Conservation (phyloP, 2,329 filamentous ascomycete species). For the Alternaria tenuissima region DNA sequence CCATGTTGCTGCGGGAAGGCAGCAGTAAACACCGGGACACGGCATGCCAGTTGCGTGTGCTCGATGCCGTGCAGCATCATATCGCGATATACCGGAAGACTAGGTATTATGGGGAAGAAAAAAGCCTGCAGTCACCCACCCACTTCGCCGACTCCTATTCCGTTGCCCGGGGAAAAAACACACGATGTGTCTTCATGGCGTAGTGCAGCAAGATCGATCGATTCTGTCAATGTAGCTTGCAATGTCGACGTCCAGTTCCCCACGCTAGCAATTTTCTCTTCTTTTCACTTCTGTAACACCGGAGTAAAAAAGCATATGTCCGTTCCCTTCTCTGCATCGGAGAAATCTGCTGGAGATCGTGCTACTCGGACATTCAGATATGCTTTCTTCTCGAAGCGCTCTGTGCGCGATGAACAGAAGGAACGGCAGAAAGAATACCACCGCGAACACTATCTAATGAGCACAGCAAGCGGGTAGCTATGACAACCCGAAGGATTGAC, state of each 20-base stretch:
- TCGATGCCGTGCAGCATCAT: background rate
- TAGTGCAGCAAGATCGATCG: background rate
- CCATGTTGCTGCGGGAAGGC: background rate
- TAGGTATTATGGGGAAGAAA: background rate
- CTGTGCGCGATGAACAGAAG: background rate
- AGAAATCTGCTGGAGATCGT: background rate
- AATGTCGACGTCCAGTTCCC: background rate
- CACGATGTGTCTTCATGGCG: background rate
- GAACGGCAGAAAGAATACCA: background rate
- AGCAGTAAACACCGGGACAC: background rate
- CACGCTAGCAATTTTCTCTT: background rate
- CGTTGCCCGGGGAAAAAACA: background rate
- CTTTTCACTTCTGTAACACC: background rate
- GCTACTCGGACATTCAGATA: background rate
- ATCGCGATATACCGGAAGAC: background rate
- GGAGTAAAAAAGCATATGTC: background rate
- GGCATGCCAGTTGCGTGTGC: background rate
- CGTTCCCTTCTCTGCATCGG: background rate
- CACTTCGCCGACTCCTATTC: background rate
- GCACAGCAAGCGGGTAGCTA: background rate
- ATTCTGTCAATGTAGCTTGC: background rate
- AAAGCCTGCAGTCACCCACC: background rate
- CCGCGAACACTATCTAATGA: background rate
- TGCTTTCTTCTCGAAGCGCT: background rate
- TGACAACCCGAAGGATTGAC: background rate